These are phyloP conservation scores for Lotmaria passim DNA, from an alignment of 208 protist genomes.

Conservation along the genomic window DNA sequence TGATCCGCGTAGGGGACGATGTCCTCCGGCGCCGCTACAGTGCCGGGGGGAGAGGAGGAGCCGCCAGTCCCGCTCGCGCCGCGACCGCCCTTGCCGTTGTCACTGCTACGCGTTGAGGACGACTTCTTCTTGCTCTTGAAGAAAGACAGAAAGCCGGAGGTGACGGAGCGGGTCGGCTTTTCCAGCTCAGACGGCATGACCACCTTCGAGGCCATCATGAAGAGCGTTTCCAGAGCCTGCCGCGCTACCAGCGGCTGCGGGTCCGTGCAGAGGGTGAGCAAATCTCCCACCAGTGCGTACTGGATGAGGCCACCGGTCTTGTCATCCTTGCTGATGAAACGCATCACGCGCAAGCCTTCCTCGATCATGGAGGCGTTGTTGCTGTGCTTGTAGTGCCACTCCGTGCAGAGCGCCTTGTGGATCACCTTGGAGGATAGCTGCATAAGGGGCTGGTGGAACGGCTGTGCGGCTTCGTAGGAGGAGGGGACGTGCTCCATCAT, in stretches of 20 bases:
- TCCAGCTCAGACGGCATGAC: slow-evolving; percentile 73
- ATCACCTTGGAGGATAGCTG: slow-evolving; percentile 52
- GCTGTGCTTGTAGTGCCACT: slow-evolving; percentile 59
- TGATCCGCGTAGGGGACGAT: slow-evolving; percentile 47
- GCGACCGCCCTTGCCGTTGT: slow-evolving; percentile 14
- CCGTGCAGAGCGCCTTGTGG: slow-evolving; percentile 52
- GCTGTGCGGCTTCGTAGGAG: slow-evolving; percentile 57
- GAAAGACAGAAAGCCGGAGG: slow-evolving; percentile 43
- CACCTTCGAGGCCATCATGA: slow-evolving; percentile 77
- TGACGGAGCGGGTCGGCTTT: slow-evolving; percentile 31
- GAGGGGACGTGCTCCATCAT: slow-evolving; percentile 86
- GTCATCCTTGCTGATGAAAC: slow-evolving; percentile 83
- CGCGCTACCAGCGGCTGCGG: slow-evolving; percentile 66
- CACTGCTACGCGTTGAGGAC: not conserved
- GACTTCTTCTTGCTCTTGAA: slow-evolving; percentile 54
- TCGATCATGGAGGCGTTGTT: slow-evolving; percentile 68
- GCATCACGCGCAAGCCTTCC: slow-evolving; percentile 81
- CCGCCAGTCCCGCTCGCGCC: not conserved
- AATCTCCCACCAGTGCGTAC: slow-evolving; percentile 63
- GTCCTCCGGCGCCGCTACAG: slow-evolving; percentile 15
- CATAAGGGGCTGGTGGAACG: slow-evolving; percentile 58
- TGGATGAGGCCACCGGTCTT: slow-evolving; percentile 56
- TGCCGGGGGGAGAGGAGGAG: not conserved
- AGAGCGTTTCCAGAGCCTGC: slow-evolving; percentile 74
- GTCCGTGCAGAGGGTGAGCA: slow-evolving; percentile 69